Percentiles rank a stretch among this genome's conserved stretches.
Conservation (phyloP, 2,329 filamentous ascomycete species). For the Colletotrichum sidae region DNA sequence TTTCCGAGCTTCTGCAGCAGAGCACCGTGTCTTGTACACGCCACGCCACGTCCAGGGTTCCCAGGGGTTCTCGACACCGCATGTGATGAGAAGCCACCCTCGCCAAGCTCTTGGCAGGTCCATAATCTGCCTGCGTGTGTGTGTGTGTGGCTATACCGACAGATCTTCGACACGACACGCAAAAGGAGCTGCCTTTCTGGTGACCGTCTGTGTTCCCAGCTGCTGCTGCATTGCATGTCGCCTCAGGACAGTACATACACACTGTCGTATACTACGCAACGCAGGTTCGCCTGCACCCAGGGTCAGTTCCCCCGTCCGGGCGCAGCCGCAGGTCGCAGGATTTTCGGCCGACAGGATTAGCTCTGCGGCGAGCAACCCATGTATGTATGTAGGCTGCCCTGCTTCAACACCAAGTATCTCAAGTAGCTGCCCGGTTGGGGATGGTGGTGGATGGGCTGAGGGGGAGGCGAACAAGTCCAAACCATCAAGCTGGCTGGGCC, state of each 20-base stretch:
- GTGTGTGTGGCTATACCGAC: constrained; percentile 12
- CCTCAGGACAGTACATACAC: no score
- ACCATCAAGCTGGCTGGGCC: constrained; percentile 4
- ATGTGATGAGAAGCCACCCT: constrained; percentile 17
- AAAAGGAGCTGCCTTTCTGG: no score
- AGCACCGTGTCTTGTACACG: no score
- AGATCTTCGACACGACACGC: background rate
- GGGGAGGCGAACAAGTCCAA: background rate
- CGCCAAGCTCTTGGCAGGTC: constrained; percentile 22
- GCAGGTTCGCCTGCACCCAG: background rate
- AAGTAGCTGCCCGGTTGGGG: constrained; percentile 11
- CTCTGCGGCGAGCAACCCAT: background rate
- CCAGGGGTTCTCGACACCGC: background rate
- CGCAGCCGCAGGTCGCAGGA: constrained; percentile 18
- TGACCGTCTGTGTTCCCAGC: no score
- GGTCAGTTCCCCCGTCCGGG: constrained; percentile 8
- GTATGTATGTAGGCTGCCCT: background rate
- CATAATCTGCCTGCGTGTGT: no score
- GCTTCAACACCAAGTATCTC: background rate
- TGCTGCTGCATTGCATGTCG: no score
- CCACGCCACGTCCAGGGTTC: no score
- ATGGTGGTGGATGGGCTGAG: background rate
- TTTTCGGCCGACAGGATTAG: constrained; percentile 24
- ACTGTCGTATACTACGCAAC: background rate
- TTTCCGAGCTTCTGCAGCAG: no score